Evolutionary conservation across 352 stramenopile genomes (phyloP).

Genomic region (Globisporangium orthogonon): DNA sequence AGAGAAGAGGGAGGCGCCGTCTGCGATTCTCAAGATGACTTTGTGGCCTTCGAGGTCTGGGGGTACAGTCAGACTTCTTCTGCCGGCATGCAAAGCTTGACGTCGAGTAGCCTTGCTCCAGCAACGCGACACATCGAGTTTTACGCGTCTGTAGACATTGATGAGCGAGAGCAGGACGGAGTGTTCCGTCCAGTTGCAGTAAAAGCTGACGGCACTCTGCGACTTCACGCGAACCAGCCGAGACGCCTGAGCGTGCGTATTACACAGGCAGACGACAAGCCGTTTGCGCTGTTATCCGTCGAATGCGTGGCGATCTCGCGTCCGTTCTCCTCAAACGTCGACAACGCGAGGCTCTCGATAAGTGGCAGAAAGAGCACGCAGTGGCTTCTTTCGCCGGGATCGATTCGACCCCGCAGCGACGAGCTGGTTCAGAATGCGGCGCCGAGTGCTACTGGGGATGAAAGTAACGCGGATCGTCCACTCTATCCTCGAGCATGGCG

Average conservation of each 20-base stretch:
- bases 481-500: conserved; percentile 16
- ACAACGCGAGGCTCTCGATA: conserved; percentile 4
- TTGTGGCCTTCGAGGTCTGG: conserved; percentile 46
- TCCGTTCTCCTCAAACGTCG: conserved; percentile 13
- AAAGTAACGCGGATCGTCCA: too few relatives aligned
- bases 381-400: conserved; percentile 26
- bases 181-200: conserved; percentile 61
- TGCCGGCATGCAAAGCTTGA: neutral
- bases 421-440: too few relatives aligned
- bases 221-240: conserved; percentile 53
- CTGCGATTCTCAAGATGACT: conserved; percentile 19
- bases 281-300: conserved; percentile 41
- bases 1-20: neutral
- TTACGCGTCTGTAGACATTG: conserved; percentile 72
- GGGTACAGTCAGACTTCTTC: conserved; percentile 32
- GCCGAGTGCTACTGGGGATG: neutral
- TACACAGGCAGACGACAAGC: conserved; percentile 58
- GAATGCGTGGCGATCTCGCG: conserved; percentile 35
- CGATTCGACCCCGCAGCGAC: conserved; percentile 1
- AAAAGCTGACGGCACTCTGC: conserved; percentile 58
- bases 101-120: neutral
- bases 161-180: conserved; percentile 59
- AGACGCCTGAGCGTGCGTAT: conserved; percentile 51
- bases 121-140: conserved; percentile 30
- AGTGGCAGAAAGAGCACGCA: conserved; percentile 33